phyloP scores from a whole-genome alignment of 2,329 filamentous ascomycete genomes.

The Trichoderma atrobrunneum region DNA sequence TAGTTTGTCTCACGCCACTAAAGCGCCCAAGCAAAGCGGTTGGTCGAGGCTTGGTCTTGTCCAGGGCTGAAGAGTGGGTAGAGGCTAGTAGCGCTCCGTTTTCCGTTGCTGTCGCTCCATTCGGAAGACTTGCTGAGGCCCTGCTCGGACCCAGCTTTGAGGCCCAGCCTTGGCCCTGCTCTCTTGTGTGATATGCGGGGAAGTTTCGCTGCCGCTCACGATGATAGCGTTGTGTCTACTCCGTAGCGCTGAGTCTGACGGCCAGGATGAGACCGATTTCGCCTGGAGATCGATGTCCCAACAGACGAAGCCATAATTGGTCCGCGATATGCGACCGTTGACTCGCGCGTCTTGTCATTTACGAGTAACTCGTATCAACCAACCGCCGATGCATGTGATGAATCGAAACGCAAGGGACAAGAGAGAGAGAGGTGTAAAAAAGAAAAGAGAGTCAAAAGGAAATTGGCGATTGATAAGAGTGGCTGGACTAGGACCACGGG shows the following conservation, averaged over 20 bases:
- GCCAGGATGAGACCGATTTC: neutral
- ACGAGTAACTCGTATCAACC: neutral
- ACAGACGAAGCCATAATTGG: neutral
- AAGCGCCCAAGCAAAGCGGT: neutral
- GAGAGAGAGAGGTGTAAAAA: neutral
- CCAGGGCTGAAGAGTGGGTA: constrained; percentile 17
- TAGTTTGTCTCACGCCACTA: constrained; percentile 17
- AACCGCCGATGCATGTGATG: neutral
- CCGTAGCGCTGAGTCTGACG: constrained; percentile 7
- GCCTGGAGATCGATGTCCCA: neutral
- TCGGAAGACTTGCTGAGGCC: constrained; percentile 8
- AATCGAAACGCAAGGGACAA: neutral
- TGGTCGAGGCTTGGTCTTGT: constrained; percentile 1
- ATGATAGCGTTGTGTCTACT: neutral
- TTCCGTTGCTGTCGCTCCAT: constrained; percentile 5
- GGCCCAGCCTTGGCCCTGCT: neutral
- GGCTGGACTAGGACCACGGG: constrained; percentile 13
- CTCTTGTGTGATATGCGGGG: constrained; percentile 9
- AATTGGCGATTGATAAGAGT: constrained; percentile 6
- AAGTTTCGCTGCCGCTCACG: neutral
- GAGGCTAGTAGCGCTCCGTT: neutral
- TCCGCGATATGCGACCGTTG: neutral
- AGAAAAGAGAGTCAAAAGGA: neutral
- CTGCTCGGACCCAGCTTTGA: neutral
- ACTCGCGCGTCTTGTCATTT: neutral